phyloP scores from a whole-genome alignment of 768 basidiomycete species.

The Arthromyces matolae region DNA sequence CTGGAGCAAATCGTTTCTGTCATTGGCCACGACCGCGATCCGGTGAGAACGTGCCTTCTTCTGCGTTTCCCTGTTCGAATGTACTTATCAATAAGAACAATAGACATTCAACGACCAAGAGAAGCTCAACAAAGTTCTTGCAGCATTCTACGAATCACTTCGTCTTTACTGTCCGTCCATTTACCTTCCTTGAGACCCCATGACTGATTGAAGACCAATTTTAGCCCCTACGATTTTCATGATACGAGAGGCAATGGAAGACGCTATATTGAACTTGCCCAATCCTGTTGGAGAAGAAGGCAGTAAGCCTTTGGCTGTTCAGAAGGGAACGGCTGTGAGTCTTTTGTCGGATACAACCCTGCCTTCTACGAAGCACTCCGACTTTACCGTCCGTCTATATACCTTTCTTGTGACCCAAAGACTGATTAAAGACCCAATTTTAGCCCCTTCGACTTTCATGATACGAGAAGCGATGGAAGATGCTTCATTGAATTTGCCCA shows the following conservation, averaged over 20 bases:
- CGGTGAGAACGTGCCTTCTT: conserved; percentile 25
- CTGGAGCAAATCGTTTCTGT: conserved; percentile 34
- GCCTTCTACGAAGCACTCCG: too few species aligned
- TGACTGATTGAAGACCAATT: background rate
- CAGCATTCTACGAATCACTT: conserved; percentile 39
- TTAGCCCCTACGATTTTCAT: conserved; percentile 20
- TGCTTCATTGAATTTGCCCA: conserved; percentile 26
- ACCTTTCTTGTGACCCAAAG: background rate
- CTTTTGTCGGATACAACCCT: too few species aligned
- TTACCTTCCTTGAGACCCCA: background rate
- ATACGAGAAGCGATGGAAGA: conserved; percentile 41
- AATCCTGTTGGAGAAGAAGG: conserved; percentile 39
- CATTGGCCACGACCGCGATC: conserved; percentile 30
- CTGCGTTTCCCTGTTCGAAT: background rate
- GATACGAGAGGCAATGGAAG: conserved; percentile 39
- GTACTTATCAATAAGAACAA: background rate
- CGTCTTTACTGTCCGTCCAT: conserved; percentile 40
- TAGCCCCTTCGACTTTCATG: conserved; percentile 21
- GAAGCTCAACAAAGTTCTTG: conserved; percentile 38
- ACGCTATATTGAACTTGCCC: conserved; percentile 38
- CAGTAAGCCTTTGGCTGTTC: conserved; percentile 28
- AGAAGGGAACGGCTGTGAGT: conserved; percentile 29
- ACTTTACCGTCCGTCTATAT: too few species aligned
- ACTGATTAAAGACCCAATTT: background rate
- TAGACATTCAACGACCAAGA: conserved; percentile 38